Evolutionary conservation across 495 filamentous ascomycete species (phyloP).

Genomic region (Tuber magnatum): DNA sequence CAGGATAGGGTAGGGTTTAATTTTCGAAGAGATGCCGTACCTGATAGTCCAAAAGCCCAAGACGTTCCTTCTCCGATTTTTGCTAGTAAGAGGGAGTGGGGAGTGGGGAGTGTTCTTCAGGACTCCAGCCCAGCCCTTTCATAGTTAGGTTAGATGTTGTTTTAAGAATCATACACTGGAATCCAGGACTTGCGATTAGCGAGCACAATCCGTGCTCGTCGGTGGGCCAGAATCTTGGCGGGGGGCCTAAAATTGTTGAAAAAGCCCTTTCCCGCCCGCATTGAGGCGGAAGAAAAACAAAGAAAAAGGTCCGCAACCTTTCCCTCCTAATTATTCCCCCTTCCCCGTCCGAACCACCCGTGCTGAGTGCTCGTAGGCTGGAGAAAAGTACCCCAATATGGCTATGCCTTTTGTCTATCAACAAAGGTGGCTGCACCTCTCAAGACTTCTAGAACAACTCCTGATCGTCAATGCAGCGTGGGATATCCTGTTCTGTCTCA

Average conservation of each 20-base stretch:
- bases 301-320: neutral
- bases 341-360: neutral
- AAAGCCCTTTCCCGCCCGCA: neutral
- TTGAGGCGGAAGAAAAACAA: neutral
- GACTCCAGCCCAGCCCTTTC: slow-evolving; percentile 5
- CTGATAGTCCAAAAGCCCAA: slow-evolving; percentile 9
- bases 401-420: neutral
- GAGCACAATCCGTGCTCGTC: neutral
- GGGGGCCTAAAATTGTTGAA: neutral
- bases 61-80: slow-evolving; percentile 8
- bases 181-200: neutral
- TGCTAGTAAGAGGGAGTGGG: slow-evolving; percentile 7
- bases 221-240: neutral
- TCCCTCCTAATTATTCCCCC: neutral
- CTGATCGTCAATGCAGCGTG: neutral
- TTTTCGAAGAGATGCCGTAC: slow-evolving; percentile 10
- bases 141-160: neutral
- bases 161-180: neutral
- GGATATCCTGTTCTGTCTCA: neutral
- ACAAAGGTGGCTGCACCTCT: neutral
- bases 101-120: slow-evolving; percentile 4
- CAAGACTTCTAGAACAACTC: neutral
- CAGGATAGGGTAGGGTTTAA: slow-evolving; percentile 1
- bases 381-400: neutral
- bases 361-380: neutral